Base-by-base conservation (phyloP, 345 rosid genomes). In the Ceriops zippeliana region DNA sequence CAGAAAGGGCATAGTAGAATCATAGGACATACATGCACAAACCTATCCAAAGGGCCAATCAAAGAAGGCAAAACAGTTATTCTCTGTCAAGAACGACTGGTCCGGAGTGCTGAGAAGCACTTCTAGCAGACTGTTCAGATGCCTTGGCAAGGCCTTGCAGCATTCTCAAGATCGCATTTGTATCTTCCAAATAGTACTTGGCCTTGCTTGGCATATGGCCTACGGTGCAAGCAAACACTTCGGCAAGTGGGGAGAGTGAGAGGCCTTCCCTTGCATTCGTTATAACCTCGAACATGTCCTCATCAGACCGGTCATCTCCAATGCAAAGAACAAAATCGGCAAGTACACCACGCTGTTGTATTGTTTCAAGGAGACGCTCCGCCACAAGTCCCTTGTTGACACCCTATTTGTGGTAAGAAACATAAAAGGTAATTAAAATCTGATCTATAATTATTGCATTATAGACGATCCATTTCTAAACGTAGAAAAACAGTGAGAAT, bases 191-290 rank as follows among this genome's bases (percentile, higher is more conserved):
- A 71, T 90, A 93, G 85, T 93, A 93, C 76, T 89, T 93, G 67
- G 97, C 98, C 75, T 89, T 90, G 85, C 97, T 93, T 16, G 93
- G 96, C 69, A 89, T 93, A 80, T 84, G 96, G 28, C 98, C 97
- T 20, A 90, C 98, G 0, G 97, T 89, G 81, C 98, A 93, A 19
- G 97, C 89, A 66, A 93, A 93, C 10, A 93, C 89, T 78, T 93
- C 96, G 0, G 97, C 96, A 9, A 89, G 88, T 0, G 97, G 97
- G 21, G 97, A 87, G 54, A 93, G 86, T 2, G 74, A 75, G 19
- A 86, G 81, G n/a, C 89, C 90, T 6, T 68, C 68, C 59, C 63
- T 81, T 7, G 96, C 92, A 19, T 78, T 78, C 81, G 66, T 86
- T 73, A 93, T 89, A 63, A 86, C 98, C 78, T 87, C 95, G 30